Evolutionary conservation across 2,329 filamentous ascomycete species (phyloP).

Genomic region (Ophiostoma populinum): DNA sequence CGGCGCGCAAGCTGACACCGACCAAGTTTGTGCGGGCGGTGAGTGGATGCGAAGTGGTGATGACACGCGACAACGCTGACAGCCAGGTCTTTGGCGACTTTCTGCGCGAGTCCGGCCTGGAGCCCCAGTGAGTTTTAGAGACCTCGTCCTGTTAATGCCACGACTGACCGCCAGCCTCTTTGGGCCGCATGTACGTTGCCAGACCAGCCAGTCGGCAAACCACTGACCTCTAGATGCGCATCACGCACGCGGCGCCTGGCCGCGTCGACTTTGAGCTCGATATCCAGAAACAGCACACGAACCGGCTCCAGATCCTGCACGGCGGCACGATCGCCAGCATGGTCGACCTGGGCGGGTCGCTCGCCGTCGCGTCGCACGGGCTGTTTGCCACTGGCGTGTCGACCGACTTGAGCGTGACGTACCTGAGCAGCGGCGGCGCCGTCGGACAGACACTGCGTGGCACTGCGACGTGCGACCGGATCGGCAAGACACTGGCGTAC

Average conservation of each 20-base stretch:
- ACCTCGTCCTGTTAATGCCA: neutral
- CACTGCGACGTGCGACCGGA: constrained; percentile 43
- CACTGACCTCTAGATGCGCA: constrained; percentile 36
- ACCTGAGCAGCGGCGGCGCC: constrained; percentile 39
- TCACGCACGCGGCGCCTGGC: constrained; percentile 46
- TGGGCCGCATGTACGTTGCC: constrained; percentile 21
- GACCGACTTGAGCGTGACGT: constrained; percentile 50
- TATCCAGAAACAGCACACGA: constrained; percentile 64
- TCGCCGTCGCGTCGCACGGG: constrained; percentile 47
- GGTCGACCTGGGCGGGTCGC: constrained; percentile 47
- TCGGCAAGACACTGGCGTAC: constrained; percentile 46
- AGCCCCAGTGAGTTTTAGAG: constrained; percentile 52
- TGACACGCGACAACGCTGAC: too few species aligned
- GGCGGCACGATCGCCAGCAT: constrained; percentile 66
- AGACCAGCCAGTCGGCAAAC: too few species aligned
- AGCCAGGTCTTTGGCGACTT: constrained; percentile 70
- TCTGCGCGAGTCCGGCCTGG: constrained; percentile 67
- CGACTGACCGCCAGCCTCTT: constrained; percentile 20
- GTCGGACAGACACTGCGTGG: constrained; percentile 38
- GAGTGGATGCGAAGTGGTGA: neutral
- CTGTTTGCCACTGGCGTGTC: constrained; percentile 46
- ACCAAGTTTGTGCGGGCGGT: constrained; percentile 18
- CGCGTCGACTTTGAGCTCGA: constrained; percentile 60
- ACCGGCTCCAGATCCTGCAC: constrained; percentile 59
- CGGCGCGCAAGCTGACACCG: constrained; percentile 15